phyloP scores from a whole-genome alignment of 2,329 filamentous ascomycete species.

The Tothia fuscella region DNA sequence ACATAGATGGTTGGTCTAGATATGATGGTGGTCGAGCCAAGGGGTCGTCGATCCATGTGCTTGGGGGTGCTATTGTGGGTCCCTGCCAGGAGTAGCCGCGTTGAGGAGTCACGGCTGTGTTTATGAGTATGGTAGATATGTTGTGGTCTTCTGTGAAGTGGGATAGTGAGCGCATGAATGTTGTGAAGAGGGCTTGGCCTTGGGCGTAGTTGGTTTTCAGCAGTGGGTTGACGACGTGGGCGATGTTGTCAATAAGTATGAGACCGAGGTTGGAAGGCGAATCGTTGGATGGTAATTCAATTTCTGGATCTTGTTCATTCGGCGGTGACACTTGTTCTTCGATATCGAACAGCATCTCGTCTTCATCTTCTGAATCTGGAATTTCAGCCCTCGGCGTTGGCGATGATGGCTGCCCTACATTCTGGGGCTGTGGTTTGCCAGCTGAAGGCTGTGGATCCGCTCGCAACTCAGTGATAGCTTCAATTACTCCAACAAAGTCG shows the following conservation, averaged over 20 bases:
- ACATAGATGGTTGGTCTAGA: slow-evolving; percentile 22
- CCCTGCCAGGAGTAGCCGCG: background rate
- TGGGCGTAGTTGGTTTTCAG: slow-evolving; percentile 26
- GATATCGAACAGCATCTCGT: slow-evolving; percentile 23
- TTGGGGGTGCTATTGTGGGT: slow-evolving; percentile 2
- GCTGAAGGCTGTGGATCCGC: slow-evolving; percentile 14
- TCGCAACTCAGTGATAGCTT: slow-evolving; percentile 33
- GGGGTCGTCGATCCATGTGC: slow-evolving; percentile 4
- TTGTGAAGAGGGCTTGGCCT: slow-evolving; percentile 28
- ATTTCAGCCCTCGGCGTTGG: slow-evolving; percentile 14
- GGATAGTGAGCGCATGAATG: slow-evolving; percentile 29
- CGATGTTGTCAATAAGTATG: slow-evolving; percentile 29
- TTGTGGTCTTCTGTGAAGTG: slow-evolving; percentile 26
- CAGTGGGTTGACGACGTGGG: slow-evolving; percentile 25
- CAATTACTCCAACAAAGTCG: slow-evolving; percentile 35
- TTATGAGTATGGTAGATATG: slow-evolving; percentile 30
- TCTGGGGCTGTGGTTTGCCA: background rate
- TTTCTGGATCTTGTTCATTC: background rate
- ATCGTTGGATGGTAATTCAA: background rate
- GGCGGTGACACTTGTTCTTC: background rate
- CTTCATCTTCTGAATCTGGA: slow-evolving; percentile 21
- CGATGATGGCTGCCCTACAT: background rate
- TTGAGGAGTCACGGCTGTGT: slow-evolving; percentile 17
- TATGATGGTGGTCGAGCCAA: background rate
- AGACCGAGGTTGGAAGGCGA: slow-evolving; percentile 13